Evolutionary conservation across 2,329 filamentous ascomycete species (phyloP).

Genomic region (Sporothrix humicola): DNA sequence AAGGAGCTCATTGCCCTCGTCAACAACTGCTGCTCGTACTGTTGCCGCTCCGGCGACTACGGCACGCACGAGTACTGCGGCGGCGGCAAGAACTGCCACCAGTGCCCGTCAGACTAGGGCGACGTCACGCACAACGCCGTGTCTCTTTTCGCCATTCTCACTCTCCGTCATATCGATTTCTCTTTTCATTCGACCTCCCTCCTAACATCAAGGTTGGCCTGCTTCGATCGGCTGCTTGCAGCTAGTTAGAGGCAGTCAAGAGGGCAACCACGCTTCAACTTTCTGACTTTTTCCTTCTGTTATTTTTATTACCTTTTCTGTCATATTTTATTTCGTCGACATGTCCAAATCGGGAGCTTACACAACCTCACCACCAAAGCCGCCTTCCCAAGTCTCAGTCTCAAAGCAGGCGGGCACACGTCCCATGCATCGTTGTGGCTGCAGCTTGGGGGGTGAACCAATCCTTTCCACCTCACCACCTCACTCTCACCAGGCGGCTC

Average conservation of each 20-base stretch:
- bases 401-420: not conserved
- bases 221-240: not conserved
- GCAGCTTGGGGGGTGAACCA: constrained; percentile 19
- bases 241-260: not conserved
- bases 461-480: not conserved
- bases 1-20: constrained; percentile 53
- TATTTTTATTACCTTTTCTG: not conserved
- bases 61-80: constrained; percentile 58
- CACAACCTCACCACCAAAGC: not conserved
- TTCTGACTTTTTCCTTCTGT: not conserved
- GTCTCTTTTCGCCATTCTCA: not conserved
- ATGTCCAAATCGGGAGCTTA: constrained; percentile 15
- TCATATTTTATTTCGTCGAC: not conserved
- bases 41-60: constrained; percentile 57
- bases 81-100: constrained; percentile 51
- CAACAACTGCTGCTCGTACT: constrained; percentile 58
- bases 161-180: too few species aligned
- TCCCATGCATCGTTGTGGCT: not conserved
- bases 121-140: not conserved
- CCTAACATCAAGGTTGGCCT: not conserved
- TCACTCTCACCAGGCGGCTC: not conserved
- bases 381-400: not conserved
- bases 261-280: not conserved
- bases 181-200: not conserved
- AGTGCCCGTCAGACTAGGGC: constrained; percentile 45